Conservation (phyloP, 768 basidiomycete species). For the Amanita pallidorosea region DNA sequence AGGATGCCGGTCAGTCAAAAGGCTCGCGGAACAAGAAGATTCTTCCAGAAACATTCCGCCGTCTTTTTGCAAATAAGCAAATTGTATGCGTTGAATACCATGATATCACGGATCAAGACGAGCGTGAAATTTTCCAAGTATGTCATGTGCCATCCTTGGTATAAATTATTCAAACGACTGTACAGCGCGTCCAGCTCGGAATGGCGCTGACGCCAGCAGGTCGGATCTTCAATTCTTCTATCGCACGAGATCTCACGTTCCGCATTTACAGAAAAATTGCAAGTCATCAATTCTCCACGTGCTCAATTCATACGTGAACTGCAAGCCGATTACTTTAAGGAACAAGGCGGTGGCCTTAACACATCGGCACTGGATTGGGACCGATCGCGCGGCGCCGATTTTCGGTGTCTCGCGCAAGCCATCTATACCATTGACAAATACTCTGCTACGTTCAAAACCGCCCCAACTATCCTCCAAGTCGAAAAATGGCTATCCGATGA, state of each 20-base stretch:
- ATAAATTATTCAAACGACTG: background rate
- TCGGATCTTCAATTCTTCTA: background rate
- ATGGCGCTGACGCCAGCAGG: constrained; percentile 62
- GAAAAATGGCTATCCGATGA: constrained; percentile 41
- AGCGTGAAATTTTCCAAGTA: constrained; percentile 68
- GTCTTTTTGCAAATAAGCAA: constrained; percentile 61
- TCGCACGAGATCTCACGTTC: background rate
- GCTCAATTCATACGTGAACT: constrained; percentile 50
- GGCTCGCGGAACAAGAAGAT: constrained; percentile 14
- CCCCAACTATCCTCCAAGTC: constrained; percentile 24
- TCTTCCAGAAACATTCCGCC: constrained; percentile 45
- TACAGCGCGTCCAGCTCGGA: constrained; percentile 65
- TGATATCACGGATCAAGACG: constrained; percentile 42
- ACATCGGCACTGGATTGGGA: constrained; percentile 37
- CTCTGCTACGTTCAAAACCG: constrained; percentile 12
- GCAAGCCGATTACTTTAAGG: constrained; percentile 31
- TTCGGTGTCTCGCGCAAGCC: constrained; percentile 45
- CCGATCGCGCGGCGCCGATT: constrained; percentile 39
- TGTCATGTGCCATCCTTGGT: constrained; percentile 5
- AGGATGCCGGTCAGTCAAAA: constrained; percentile 15
- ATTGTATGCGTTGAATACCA: constrained; percentile 75
- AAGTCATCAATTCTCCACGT: constrained; percentile 50
- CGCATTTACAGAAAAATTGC: constrained; percentile 40
- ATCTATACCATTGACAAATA: constrained; percentile 40
- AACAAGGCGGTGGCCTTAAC: constrained; percentile 22